phyloP scores from a whole-genome alignment of 257 asterid genomes.

The Solanum chmielewskii region DNA sequence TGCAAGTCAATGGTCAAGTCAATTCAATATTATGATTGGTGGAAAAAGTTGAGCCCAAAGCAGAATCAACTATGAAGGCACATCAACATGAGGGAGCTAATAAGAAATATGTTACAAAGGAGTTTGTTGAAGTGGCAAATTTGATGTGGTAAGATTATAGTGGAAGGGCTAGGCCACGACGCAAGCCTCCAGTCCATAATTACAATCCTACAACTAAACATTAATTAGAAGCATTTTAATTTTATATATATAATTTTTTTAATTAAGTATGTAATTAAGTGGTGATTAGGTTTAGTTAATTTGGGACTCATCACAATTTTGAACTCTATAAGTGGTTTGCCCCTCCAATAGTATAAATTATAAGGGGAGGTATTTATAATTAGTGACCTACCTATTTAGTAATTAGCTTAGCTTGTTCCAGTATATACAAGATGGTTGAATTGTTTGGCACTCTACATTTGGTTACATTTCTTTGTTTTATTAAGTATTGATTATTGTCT shows the following conservation, averaged over 20 bases:
- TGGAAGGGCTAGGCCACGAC: conserved; percentile 4
- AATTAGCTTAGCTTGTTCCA: background rate
- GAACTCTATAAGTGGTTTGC: conserved; percentile 26
- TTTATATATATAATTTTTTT: background rate
- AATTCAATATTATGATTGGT: background rate
- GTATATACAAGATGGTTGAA: background rate
- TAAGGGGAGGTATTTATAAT: background rate
- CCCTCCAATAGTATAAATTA: background rate
- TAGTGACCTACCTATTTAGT: background rate
- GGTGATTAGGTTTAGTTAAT: background rate
- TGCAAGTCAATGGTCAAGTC: background rate
- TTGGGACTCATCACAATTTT: conserved; percentile 52
- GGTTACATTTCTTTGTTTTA: background rate
- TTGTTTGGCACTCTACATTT: background rate
- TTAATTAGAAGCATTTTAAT: background rate
- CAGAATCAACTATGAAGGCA: background rate
- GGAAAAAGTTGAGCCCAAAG: background rate
- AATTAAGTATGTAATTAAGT: background rate
- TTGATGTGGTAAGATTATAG: conserved; percentile 43
- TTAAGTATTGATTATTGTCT: background rate
- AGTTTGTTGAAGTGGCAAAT: conserved; percentile 22
- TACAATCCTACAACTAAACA: conserved; percentile 22
- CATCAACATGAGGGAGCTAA: background rate
- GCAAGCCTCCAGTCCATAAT: conserved; percentile 53
- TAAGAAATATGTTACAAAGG: background rate